Base-by-base conservation (phyloP, 106 monocot genomes). In the Phalaenopsis equestris region DNA sequence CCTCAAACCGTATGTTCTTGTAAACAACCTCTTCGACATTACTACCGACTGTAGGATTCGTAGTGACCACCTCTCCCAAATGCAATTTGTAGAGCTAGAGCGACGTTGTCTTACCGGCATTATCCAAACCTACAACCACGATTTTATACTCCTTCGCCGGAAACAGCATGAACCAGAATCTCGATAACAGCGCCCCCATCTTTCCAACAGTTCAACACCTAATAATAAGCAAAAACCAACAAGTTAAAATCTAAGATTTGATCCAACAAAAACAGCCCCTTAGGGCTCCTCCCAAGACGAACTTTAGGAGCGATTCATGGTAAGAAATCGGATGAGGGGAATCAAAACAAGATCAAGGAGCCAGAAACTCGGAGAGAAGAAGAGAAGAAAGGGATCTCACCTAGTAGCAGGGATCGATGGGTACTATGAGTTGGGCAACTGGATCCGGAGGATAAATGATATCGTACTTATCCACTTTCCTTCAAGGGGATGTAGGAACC, bases 111-210 rank as follows among this genome's bases (percentile, higher is more conserved):
- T 91, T 91, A 1, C 91, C 91, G 0, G 91, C 91, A 80, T 91
- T 91, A 75, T 91, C 91, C 64, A 91, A 74, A 17, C 91, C 91
- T 1, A 91, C 91, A 17, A 91, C 91, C 52, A 91, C 91, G 79
- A 91, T 88, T 88, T 91, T 91, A 81, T 91, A 91, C 83, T 91
- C 91, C 73, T 85, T 88, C 23, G 88, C 88, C 12, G 91, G 91
- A 81, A 91, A 91, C 56, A 88, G 48, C 86, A 88, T 83, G 86
- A 91, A 91, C 91, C 91, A 91, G 77, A 91, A 86, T 77, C 88
- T 80, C 78, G 91, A 91, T 67, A 91, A 21, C 19, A 88, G 55
- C 42, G 86, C 86, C 39, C 91, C 91, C 91, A 91, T 91, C 84
- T 77, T 74, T 70, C 6, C 39, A 70, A 36, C 70, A 2, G 38